Conservation (phyloP, 371 early-diverging fungal genomes). For the Rhizomucor pusillus region DNA sequence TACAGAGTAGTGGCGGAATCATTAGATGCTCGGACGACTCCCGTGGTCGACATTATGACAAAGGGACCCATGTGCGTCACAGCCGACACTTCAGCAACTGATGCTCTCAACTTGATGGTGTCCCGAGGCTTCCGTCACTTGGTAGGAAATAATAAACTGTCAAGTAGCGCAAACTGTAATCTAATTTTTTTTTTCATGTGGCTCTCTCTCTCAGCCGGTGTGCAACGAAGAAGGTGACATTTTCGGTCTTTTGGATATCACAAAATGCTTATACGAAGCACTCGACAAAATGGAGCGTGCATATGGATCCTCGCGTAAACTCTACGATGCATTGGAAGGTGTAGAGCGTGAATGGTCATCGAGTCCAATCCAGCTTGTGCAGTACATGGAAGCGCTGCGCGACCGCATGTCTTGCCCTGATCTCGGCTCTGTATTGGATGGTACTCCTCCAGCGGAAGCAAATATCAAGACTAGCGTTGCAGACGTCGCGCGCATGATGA, state of each 20-base stretch:
- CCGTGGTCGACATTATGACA: slow-evolving; percentile 93
- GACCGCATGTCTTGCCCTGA: slow-evolving; percentile 91
- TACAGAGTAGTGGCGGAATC: slow-evolving; percentile 48
- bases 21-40: slow-evolving; percentile 58
- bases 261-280: slow-evolving; percentile 93
- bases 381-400: slow-evolving; percentile 74
- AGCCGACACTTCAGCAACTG: slow-evolving; percentile 78
- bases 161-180: background rate
- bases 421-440: slow-evolving; percentile 78
- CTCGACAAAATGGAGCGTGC: slow-evolving; percentile 91
- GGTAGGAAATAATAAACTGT: slow-evolving; percentile 31
- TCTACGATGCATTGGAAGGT: slow-evolving; percentile 91
- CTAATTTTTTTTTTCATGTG: slow-evolving; percentile 1
- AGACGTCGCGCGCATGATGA: slow-evolving; percentile 93
- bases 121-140: slow-evolving; percentile 94
- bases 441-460: slow-evolving; percentile 71
- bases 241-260: slow-evolving; percentile 94
- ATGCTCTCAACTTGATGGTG: slow-evolving; percentile 95
- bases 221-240: slow-evolving; percentile 87
- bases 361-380: slow-evolving; percentile 56
- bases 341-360: slow-evolving; percentile 83
- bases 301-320: slow-evolving; percentile 79
- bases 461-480: slow-evolving; percentile 78
- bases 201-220: slow-evolving; percentile 58
- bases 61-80: slow-evolving; percentile 87